These are phyloP conservation scores for Oleoguttula mirabilis DNA, from an alignment of 495 filamentous ascomycete species.

Conservation along the genomic window DNA sequence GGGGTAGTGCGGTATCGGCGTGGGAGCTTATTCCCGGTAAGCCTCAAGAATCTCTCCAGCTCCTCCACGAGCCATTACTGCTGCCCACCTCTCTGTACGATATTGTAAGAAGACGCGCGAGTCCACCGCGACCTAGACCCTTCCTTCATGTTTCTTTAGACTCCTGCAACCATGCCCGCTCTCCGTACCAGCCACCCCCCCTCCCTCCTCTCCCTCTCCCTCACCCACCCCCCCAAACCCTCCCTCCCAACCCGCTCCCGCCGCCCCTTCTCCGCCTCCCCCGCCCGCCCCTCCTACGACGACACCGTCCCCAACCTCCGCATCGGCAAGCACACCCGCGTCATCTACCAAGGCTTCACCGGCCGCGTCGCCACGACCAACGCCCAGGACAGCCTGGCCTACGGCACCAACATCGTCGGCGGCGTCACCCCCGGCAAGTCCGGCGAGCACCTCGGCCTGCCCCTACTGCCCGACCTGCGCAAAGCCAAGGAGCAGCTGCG, in stretches of 20 bases:
- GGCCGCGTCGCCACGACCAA: slow-evolving; percentile 68
- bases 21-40: too few relatives aligned
- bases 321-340: slow-evolving; percentile 64
- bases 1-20: too few relatives aligned
- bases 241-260: neutral
- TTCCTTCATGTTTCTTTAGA: neutral
- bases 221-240: neutral
- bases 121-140: too few relatives aligned
- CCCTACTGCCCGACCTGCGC: slow-evolving; percentile 61
- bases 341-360: slow-evolving; percentile 86
- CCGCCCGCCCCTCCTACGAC: slow-evolving; percentile 31
- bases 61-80: too few relatives aligned
- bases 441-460: slow-evolving; percentile 69
- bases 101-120: too few relatives aligned
- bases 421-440: slow-evolving; percentile 69
- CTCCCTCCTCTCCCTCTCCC: neutral
- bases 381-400: slow-evolving; percentile 68
- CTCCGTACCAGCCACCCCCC: neutral
- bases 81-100: too few relatives aligned
- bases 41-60: too few relatives aligned
- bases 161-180: neutral
- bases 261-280: slow-evolving; percentile 12
- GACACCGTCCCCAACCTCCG: slow-evolving; percentile 66
- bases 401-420: slow-evolving; percentile 80
- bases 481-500: slow-evolving; percentile 61